Evolutionary conservation across 2,329 filamentous ascomycete species (phyloP).

Genomic region (Aureobasidium namibiae): DNA sequence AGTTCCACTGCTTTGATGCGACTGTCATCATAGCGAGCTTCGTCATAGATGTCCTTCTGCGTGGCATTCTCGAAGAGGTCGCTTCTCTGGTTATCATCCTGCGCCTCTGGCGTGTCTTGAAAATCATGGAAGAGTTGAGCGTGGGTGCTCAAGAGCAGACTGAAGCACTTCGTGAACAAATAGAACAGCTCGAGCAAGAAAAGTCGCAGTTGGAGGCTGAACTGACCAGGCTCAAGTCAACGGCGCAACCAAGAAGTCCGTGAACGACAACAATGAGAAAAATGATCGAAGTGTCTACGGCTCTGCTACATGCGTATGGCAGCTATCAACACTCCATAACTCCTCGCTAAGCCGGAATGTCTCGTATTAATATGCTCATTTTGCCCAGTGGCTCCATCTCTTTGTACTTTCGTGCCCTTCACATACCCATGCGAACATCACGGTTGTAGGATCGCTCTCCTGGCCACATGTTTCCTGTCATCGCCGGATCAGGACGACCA

Average conservation of each 20-base stretch:
- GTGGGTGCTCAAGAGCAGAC: constrained; percentile 55
- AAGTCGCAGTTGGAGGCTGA: constrained; percentile 22
- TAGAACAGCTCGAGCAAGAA: constrained; percentile 45
- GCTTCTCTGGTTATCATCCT: constrained; percentile 59
- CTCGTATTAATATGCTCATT: not conserved
- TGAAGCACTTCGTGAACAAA: constrained; percentile 46
- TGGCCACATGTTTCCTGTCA: not conserved
- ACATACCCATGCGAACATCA: not conserved
- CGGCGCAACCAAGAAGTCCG: not conserved
- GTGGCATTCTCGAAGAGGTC: constrained; percentile 54
- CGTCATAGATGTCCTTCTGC: constrained; percentile 52
- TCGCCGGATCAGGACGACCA: not conserved
- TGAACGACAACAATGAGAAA: not conserved
- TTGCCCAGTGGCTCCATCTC: not conserved
- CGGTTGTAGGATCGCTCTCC: not conserved
- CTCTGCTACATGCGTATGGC: not conserved
- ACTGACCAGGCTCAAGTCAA: not conserved
- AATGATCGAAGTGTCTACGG: not conserved
- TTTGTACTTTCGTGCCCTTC: not conserved
- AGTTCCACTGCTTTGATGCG: constrained; percentile 58
- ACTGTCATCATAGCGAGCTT: constrained; percentile 55
- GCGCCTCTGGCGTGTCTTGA: constrained; percentile 60
- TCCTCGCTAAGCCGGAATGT: constrained; percentile 4
- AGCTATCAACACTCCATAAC: not conserved
- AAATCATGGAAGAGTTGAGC: constrained; percentile 61